Percentiles rank a stretch among this genome's conserved stretches.
Evolutionary conservation across 805 yeast genomes (phyloP).

Genomic region (Wickerhamiella australiensis): DNA sequence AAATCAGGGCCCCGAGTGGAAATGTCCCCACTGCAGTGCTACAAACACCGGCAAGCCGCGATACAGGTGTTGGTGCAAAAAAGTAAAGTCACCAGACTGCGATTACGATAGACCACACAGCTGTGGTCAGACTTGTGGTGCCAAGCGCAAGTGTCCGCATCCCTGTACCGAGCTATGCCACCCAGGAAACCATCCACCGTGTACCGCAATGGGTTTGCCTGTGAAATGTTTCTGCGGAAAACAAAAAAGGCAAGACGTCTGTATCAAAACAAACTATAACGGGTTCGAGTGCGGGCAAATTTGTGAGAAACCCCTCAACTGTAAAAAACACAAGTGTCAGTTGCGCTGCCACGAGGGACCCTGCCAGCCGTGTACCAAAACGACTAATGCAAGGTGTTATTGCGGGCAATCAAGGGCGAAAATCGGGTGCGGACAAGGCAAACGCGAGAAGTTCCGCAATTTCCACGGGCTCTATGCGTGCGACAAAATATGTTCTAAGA

Average conservation of each 20-base stretch:
- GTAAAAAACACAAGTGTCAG: conserved; percentile 18
- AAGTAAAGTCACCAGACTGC: conserved; percentile 12
- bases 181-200: conserved; percentile 20
- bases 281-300: conserved; percentile 18
- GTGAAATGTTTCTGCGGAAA: conserved; percentile 20
- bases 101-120: conserved; percentile 18
- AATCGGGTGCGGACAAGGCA: conserved; percentile 3
- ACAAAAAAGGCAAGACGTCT: conserved; percentile 9
- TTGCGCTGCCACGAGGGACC: conserved; percentile 17
- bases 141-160: conserved; percentile 20
- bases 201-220: conserved; percentile 20
- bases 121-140: conserved; percentile 24
- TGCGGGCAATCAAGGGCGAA: conserved; percentile 4
- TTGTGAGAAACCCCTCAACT: conserved; percentile 12
- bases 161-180: conserved; percentile 23
- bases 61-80: conserved; percentile 23
- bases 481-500: conserved; percentile 44
- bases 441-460: conserved; percentile 8
- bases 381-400: conserved; percentile 31
- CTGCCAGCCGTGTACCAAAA: conserved; percentile 17
- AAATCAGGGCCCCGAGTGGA: conserved; percentile 27
- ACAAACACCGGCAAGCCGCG: conserved; percentile 9
- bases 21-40: conserved; percentile 21
- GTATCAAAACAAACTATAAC: conserved; percentile 15
- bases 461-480: conserved; percentile 35